Evolutionary conservation across 768 basidiomycete species (phyloP).

Genomic region (Russula emetica): DNA sequence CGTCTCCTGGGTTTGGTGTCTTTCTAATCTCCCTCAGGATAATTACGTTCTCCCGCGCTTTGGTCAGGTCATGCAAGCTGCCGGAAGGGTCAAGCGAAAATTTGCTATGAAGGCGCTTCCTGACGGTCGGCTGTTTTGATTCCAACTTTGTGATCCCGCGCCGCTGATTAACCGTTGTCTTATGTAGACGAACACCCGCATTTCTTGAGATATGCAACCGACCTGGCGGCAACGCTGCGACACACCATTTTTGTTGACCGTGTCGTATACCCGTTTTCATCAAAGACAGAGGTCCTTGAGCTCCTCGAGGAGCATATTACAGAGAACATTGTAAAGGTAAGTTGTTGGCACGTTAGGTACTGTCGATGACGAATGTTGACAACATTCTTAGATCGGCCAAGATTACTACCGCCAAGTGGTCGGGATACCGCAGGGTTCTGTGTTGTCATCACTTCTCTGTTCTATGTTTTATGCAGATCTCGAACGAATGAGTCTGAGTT

Average conservation of each 20-base stretch:
- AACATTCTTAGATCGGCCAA: slow-evolving; percentile 59
- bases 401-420: slow-evolving; percentile 82
- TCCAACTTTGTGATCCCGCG: not conserved
- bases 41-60: slow-evolving; percentile 67
- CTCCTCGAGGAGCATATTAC: slow-evolving; percentile 87
- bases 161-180: not conserved
- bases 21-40: slow-evolving; percentile 45
- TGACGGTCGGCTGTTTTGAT: slow-evolving; percentile 46
- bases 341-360: not conserved
- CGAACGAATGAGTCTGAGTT: slow-evolving; percentile 55
- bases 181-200: slow-evolving; percentile 65
- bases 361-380: not conserved
- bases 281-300: slow-evolving; percentile 57
- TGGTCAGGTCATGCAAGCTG: slow-evolving; percentile 55
- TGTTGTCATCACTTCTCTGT: slow-evolving; percentile 91
- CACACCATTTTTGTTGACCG: slow-evolving; percentile 86
- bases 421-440: slow-evolving; percentile 96
- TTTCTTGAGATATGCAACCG: slow-evolving; percentile 65
- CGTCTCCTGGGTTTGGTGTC: not conserved
- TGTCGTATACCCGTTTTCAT: slow-evolving; percentile 53
- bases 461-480: slow-evolving; percentile 93
- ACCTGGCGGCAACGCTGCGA: slow-evolving; percentile 61
- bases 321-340: slow-evolving; percentile 87
- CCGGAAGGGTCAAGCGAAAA: slow-evolving; percentile 53
- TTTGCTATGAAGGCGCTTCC: slow-evolving; percentile 62